Conservation (phyloP, 176 grass and related monocot species). For the Oryza australiensis region DNA sequence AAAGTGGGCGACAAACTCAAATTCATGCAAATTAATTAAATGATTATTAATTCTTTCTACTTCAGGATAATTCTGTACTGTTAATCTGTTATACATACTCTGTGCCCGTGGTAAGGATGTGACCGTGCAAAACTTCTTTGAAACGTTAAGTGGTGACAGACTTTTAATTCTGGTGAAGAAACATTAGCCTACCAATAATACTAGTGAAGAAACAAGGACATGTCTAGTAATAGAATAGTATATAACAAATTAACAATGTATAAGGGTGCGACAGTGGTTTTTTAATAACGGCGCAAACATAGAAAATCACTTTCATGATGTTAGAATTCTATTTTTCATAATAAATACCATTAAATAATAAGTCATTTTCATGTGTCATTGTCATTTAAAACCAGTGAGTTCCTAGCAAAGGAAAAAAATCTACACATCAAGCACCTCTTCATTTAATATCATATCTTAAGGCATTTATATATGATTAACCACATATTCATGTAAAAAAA, state of each 20-base stretch:
- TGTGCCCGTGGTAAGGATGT: background rate
- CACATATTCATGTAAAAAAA: conserved; percentile 3
- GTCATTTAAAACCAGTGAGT: background rate
- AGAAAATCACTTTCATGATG: background rate
- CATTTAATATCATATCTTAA: background rate
- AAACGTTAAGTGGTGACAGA: background rate
- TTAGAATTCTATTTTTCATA: background rate
- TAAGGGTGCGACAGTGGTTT: background rate
- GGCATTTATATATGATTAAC: background rate
- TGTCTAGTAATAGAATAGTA: background rate
- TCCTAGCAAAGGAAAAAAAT: background rate
- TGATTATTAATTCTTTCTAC: conserved; percentile 2
- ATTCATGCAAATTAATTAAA: conserved; percentile 43
- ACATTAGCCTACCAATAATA: background rate
- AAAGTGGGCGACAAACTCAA: conserved; percentile 61
- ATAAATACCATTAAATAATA: background rate
- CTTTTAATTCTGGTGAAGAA: background rate
- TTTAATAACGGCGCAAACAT: background rate
- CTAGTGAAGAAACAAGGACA: background rate
- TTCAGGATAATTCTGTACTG: background rate
- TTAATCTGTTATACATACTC: too few relatives aligned
- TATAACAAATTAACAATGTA: background rate
- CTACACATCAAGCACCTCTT: background rate
- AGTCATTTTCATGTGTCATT: background rate
- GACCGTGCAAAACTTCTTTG: background rate